These are phyloP conservation scores for Astrephomene gubernaculifera DNA, from an alignment of 139 green algal genomes.

Conservation along the genomic window DNA sequence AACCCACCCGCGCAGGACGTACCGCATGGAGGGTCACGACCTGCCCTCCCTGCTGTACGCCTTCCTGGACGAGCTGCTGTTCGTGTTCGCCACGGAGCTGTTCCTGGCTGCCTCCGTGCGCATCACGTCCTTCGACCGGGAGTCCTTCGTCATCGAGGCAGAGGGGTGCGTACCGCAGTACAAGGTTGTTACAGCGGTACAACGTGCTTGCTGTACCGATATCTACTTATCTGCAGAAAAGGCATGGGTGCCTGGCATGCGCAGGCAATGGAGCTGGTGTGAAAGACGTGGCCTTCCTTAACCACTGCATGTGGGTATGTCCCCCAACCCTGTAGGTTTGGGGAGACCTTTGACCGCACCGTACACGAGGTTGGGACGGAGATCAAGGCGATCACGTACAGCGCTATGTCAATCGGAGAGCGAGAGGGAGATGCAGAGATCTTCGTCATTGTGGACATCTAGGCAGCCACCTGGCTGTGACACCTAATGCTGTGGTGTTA, in stretches of 20 bases:
- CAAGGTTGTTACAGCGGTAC: no score
- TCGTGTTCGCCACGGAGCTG: slow-evolving; percentile 79
- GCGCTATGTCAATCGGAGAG: slow-evolving; percentile 85
- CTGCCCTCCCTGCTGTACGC: slow-evolving; percentile 81
- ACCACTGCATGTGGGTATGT: no score
- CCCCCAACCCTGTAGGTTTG: no score
- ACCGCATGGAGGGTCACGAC: slow-evolving; percentile 75
- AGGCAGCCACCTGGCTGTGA: no score
- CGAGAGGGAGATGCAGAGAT: slow-evolving; percentile 70
- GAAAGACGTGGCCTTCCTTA: no score
- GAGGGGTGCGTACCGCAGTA: no score
- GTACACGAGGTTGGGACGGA: slow-evolving; percentile 80
- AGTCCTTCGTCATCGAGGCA: slow-evolving; percentile 58
- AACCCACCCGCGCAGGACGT: no score
- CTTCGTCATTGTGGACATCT: slow-evolving; percentile 93
- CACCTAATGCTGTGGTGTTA: no score
- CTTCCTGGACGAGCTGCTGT: slow-evolving; percentile 90
- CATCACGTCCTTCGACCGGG: slow-evolving; percentile 67
- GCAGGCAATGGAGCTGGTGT: no score
- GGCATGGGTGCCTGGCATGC: no score
- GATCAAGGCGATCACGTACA: slow-evolving; percentile 93
- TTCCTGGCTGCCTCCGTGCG: slow-evolving; percentile 68
- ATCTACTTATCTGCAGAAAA: no score
- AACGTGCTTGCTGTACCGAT: no score
- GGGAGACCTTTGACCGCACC: slow-evolving; percentile 73